Evolutionary conservation across 2,329 filamentous ascomycete species (phyloP).

Genomic region (Cladosporium austrohemisphaericum): DNA sequence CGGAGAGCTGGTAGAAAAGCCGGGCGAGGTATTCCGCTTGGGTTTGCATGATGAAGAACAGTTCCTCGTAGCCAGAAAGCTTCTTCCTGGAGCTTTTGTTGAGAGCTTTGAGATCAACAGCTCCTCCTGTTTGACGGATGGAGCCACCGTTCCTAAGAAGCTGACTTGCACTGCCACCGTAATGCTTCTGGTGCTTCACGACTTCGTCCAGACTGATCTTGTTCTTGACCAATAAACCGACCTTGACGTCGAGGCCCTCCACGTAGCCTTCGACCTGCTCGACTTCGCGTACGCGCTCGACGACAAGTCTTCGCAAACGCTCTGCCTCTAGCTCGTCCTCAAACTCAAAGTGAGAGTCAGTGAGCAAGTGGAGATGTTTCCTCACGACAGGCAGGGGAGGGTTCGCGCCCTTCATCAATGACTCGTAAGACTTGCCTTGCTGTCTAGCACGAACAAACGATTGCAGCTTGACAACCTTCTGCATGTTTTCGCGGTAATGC

Average conservation of each 20-base stretch:
- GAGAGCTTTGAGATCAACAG: conserved; percentile 90
- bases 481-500: conserved; percentile 94
- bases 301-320: conserved; percentile 87
- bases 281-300: conserved; percentile 95
- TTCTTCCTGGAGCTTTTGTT: conserved; percentile 97
- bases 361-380: conserved; percentile 95
- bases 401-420: conserved; percentile 90
- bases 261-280: conserved; percentile 98
- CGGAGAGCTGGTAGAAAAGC: conserved; percentile 77
- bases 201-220: conserved; percentile 99
- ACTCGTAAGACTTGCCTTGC: conserved; percentile 97
- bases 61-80: conserved; percentile 91
- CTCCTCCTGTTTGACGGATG: conserved; percentile 64
- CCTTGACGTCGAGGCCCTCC: conserved; percentile 97
- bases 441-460: conserved; percentile 93
- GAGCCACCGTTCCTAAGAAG: conserved; percentile 30
- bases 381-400: conserved; percentile 95
- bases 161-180: conserved; percentile 60
- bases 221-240: conserved; percentile 96
- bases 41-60: conserved; percentile 96
- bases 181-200: conserved; percentile 93
- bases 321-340: conserved; percentile 98
- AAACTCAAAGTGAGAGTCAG: conserved; percentile 98
- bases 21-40: conserved; percentile 91
- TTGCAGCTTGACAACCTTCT: conserved; percentile 97